Conservation (phyloP, 2,329 filamentous ascomycete species). For the Alternaria tenuissima region DNA sequence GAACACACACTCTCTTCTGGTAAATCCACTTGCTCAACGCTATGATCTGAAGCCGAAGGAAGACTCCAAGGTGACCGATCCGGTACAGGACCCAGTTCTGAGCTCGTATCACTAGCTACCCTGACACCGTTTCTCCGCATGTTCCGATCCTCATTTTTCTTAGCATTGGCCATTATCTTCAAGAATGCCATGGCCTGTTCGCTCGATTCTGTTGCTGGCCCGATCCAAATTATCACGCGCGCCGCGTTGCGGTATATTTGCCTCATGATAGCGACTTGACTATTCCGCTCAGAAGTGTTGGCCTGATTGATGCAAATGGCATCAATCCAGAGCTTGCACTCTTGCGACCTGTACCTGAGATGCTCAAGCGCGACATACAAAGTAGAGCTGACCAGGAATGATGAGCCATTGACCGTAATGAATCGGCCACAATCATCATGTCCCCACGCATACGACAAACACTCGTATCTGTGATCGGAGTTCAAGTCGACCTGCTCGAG, state of each 20-base stretch:
- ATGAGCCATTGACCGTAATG: not conserved
- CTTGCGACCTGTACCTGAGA: not conserved
- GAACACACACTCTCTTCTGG: not conserved
- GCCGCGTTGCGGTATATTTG: not conserved
- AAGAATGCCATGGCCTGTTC: not conserved
- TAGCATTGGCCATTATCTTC: not conserved
- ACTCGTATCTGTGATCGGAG: not conserved
- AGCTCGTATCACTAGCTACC: not conserved
- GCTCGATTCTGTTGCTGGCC: not conserved
- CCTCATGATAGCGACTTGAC: not conserved
- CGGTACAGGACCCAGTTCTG: not conserved
- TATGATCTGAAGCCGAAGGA: not conserved
- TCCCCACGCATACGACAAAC: not conserved
- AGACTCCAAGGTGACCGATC: not conserved
- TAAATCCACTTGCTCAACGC: not conserved
- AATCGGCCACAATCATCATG: accelerated
- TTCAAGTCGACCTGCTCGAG: not conserved
- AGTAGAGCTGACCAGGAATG: not conserved
- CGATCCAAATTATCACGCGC: not conserved
- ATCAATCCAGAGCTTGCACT: not conserved
- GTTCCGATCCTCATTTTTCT: not conserved
- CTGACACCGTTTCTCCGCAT: not conserved
- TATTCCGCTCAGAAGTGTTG: not conserved
- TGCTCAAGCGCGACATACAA: not conserved
- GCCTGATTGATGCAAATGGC: not conserved